Percentiles rank a stretch among this genome's conserved stretches.
Evolutionary conservation across 192 early-diverging fungal genomes (phyloP).

Genomic region (Kappamyces sp.): DNA sequence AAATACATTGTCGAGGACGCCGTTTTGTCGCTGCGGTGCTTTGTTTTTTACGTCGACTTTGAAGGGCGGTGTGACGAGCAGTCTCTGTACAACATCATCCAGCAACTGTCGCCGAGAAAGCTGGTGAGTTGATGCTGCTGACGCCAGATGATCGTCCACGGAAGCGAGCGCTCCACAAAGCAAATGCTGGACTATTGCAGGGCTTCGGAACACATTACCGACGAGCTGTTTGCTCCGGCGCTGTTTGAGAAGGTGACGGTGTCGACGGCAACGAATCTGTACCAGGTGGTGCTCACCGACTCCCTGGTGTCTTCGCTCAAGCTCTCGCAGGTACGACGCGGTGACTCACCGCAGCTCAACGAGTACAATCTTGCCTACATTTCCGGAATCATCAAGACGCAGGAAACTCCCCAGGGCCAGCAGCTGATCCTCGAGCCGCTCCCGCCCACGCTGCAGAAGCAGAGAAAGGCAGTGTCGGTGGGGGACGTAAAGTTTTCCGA

Average conservation of each 20-base stretch:
- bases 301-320: constrained; percentile 72
- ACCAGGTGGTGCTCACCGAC: constrained; percentile 78
- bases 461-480: constrained; percentile 65
- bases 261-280: constrained; percentile 80
- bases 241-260: constrained; percentile 84
- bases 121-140: constrained; percentile 44
- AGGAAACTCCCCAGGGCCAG: constrained; percentile 10
- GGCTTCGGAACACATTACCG: constrained; percentile 63
- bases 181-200: constrained; percentile 58
- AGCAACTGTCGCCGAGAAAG: constrained; percentile 71
- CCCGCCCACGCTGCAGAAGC: constrained; percentile 32
- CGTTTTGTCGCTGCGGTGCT: constrained; percentile 61
- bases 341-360: constrained; percentile 40
- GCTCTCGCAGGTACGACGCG: constrained; percentile 57
- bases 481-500: constrained; percentile 82
- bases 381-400: constrained; percentile 65
- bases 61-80: constrained; percentile 86
- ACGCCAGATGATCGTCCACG: constrained; percentile 73
- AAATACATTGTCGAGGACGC: constrained; percentile 66
- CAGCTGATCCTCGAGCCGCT: constrained; percentile 57
- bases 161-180: constrained; percentile 61
- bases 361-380: constrained; percentile 77
- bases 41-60: constrained; percentile 79
- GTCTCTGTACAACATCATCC: constrained; percentile 79
- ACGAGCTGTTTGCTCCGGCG: constrained; percentile 75